Evolutionary conservation across 495 filamentous ascomycete genomes (phyloP).

Genomic region (Achaetomiella virescens): DNA sequence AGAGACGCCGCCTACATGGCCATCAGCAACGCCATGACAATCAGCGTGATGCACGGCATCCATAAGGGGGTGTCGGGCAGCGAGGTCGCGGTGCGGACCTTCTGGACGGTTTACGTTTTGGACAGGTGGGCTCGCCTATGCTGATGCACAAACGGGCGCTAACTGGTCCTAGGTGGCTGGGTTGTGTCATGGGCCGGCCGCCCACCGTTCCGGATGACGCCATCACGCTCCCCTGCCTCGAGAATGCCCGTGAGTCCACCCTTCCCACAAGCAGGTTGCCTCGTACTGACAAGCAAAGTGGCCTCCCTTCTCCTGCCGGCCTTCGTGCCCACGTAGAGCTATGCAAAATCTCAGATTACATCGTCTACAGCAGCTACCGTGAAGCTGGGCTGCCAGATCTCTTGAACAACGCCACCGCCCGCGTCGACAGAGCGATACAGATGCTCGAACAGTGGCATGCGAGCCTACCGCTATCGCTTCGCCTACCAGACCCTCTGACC

Average conservation of each 20-base stretch:
- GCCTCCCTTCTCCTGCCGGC: slow-evolving; percentile 30
- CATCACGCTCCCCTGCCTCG: slow-evolving; percentile 30
- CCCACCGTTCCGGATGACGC: slow-evolving; percentile 30
- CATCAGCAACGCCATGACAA: slow-evolving; percentile 32
- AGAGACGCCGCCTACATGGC: slow-evolving; percentile 35
- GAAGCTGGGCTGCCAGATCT: slow-evolving; percentile 9
- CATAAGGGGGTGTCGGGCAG: slow-evolving; percentile 27
- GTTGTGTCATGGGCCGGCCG: slow-evolving; percentile 40
- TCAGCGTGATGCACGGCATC: slow-evolving; percentile 32
- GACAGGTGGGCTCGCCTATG: slow-evolving; percentile 28
- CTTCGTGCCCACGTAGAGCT: slow-evolving; percentile 36
- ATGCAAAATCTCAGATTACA: slow-evolving; percentile 31
- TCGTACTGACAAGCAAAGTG: slow-evolving; percentile 11
- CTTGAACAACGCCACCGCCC: neutral
- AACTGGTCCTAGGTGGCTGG: slow-evolving; percentile 30
- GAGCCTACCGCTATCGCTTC: slow-evolving; percentile 9
- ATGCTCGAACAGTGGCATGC: slow-evolving; percentile 24
- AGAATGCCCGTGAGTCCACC: slow-evolving; percentile 25
- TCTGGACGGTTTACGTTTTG: slow-evolving; percentile 41
- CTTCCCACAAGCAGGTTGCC: neutral
- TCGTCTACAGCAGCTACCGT: slow-evolving; percentile 33
- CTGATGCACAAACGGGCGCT: neutral
- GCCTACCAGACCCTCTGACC: slow-evolving; percentile 7
- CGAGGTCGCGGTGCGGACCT: slow-evolving; percentile 31
- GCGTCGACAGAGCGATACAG: slow-evolving; percentile 20